Conservation (phyloP, 2,329 filamentous ascomycete genomes). For the Arthroderma sp. region DNA sequence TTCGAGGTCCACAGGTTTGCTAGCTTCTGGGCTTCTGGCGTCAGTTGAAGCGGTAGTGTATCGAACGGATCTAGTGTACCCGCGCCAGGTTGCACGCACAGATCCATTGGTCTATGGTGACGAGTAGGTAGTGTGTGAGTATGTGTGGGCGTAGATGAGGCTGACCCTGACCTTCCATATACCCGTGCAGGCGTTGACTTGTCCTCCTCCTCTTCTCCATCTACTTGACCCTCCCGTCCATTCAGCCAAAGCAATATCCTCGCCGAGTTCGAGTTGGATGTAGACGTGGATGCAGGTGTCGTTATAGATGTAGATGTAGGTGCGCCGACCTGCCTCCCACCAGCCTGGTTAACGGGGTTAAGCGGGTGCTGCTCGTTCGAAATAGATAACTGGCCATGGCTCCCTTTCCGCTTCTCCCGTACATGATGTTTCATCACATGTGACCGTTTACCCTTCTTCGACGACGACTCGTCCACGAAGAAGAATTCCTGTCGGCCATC, state of each 20-base stretch:
- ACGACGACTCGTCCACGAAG: constrained; percentile 32
- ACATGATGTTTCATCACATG: constrained; percentile 37
- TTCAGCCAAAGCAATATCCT: neutral
- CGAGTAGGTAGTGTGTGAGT: constrained; percentile 8
- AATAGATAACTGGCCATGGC: constrained; percentile 9
- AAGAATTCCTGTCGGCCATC: constrained; percentile 20
- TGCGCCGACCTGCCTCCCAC: neutral
- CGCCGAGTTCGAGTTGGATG: neutral
- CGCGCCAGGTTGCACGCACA: neutral
- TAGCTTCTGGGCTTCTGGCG: constrained; percentile 23
- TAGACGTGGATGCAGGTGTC: neutral
- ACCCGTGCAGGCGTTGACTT: neutral
- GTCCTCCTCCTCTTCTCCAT: neutral
- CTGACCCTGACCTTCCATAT: neutral
- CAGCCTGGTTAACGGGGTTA: neutral
- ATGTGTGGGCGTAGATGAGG: neutral
- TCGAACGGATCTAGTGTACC: constrained; percentile 22
- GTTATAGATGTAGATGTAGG: neutral
- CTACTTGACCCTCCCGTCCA: neutral
- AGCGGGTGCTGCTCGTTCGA: neutral
- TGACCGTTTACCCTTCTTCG: constrained; percentile 32
- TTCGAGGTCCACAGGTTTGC: constrained; percentile 27
- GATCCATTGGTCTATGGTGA: constrained; percentile 13
- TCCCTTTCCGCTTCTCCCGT: constrained; percentile 31
- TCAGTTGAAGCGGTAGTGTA: constrained; percentile 20